Percentiles rank a stretch among this genome's conserved stretches.
phyloP scores from a whole-genome alignment of 352 stramenopile genomes.

The Blastocystis sp. region DNA sequence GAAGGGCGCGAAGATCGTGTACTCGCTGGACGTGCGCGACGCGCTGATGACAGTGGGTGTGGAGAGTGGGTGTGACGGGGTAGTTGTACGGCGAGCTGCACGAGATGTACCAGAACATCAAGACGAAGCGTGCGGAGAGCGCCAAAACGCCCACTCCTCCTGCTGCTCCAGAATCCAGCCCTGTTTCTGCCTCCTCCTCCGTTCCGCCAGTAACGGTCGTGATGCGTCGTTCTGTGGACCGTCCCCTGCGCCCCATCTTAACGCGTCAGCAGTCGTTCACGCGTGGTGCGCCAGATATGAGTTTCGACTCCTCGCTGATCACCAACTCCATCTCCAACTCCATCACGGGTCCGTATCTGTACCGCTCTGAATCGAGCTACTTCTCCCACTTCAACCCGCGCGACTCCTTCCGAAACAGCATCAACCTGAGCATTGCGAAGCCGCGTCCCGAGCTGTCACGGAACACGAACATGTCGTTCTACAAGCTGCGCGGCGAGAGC shows the following conservation, averaged over 20 bases:
- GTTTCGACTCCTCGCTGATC: neutral
- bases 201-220: neutral
- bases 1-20: slow-evolving; percentile 60
- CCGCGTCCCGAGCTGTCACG: slow-evolving; percentile 10
- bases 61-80: neutral
- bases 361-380: slow-evolving; percentile 50
- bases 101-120: slow-evolving; percentile 6
- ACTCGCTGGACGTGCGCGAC: slow-evolving; percentile 57
- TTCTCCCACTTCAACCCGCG: slow-evolving; percentile 28
- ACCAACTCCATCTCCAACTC: neutral
- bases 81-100: slow-evolving; percentile 27
- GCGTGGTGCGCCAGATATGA: neutral
- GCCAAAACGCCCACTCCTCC: slow-evolving; percentile 3
- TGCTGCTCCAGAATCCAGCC: neutral
- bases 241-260: neutral
- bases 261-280: neutral
- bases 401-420: slow-evolving; percentile 32
- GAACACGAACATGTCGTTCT: neutral
- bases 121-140: neutral
- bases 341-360: neutral
- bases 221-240: neutral
- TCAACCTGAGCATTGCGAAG: neutral
- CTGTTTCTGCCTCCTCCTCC: neutral
- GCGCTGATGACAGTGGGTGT: slow-evolving; percentile 24
- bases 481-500: neutral